Conservation (phyloP, 345 rosid species). For the Gossypium ekmanianum region DNA sequence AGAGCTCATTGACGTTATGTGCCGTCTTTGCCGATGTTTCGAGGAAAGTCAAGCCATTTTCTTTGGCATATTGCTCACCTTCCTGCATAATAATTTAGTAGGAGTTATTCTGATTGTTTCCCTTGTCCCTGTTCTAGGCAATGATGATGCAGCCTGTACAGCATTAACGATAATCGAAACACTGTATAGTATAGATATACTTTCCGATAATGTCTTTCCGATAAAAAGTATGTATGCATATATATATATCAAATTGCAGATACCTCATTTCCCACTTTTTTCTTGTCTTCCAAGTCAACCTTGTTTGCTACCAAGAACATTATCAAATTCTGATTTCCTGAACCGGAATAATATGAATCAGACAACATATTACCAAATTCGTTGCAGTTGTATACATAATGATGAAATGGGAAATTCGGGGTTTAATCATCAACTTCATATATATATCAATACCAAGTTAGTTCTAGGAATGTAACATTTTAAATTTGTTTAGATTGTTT, state of each 20-base stretch:
- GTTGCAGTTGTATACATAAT: too few relatives aligned
- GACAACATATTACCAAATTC: neutral
- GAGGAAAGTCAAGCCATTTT: conserved; percentile 56
- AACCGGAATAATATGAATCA: neutral
- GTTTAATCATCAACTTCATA: too few relatives aligned
- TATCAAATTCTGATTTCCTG: conserved; percentile 67
- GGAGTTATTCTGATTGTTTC: neutral
- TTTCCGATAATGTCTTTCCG: too few relatives aligned
- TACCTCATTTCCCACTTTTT: conserved; percentile 63
- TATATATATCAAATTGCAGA: neutral
- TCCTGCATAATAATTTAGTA: conserved; percentile 43
- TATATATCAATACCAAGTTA: neutral
- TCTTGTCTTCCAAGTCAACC: conserved; percentile 59
- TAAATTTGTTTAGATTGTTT: neutral
- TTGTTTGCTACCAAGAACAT: conserved; percentile 75
- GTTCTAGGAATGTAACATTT: neutral
- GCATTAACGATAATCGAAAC: neutral
- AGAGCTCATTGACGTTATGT: conserved; percentile 67
- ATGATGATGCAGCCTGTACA: too few relatives aligned
- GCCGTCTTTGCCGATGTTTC: conserved; percentile 74
- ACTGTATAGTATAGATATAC: neutral
- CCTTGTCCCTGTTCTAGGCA: neutral
- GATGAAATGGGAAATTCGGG: too few relatives aligned
- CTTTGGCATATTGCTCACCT: conserved; percentile 58
- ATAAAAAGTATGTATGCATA: too few relatives aligned